phyloP scores from a whole-genome alignment of 2,329 filamentous ascomycete species.

The Monilinia aucupariae region DNA sequence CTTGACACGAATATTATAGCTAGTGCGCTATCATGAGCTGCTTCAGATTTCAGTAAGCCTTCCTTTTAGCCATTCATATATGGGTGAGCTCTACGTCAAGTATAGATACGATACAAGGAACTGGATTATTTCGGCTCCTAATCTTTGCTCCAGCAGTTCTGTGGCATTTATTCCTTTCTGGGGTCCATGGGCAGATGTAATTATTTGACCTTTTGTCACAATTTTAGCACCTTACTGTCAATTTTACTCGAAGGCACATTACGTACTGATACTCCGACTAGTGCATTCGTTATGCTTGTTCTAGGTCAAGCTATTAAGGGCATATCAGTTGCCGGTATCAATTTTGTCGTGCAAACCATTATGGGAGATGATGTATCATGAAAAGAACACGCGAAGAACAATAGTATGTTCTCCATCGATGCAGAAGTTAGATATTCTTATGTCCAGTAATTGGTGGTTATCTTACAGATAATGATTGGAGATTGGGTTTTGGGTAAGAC shows the following conservation, averaged over 20 bases:
- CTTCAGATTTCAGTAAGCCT: conserved; percentile 54
- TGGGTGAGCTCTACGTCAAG: not conserved
- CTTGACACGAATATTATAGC: conserved; percentile 61
- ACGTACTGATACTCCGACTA: conserved; percentile 51
- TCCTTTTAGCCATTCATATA: not conserved
- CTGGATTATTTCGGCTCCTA: conserved; percentile 66
- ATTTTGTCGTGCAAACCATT: conserved; percentile 54
- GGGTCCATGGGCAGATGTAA: conserved; percentile 59
- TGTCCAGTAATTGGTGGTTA: conserved; percentile 55
- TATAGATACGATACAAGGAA: conserved; percentile 50
- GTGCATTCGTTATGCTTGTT: conserved; percentile 53
- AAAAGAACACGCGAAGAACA: conserved; percentile 56
- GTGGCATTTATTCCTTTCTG: conserved; percentile 63
- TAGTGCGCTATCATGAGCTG: conserved; percentile 57
- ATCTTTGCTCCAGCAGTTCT: conserved; percentile 58
- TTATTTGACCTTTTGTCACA: conserved; percentile 54
- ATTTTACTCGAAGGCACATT: conserved; percentile 57
- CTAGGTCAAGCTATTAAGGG: conserved; percentile 60
- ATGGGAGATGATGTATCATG: conserved; percentile 59
- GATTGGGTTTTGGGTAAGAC: conserved; percentile 55
- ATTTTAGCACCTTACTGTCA: conserved; percentile 48
- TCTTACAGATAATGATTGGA: conserved; percentile 51
- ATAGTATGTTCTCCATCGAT: conserved; percentile 55
- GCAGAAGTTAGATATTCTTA: conserved; percentile 53
- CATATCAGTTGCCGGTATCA: conserved; percentile 54